phyloP scores from a whole-genome alignment of 305 asterid species.

The Fraxinus albicans region DNA sequence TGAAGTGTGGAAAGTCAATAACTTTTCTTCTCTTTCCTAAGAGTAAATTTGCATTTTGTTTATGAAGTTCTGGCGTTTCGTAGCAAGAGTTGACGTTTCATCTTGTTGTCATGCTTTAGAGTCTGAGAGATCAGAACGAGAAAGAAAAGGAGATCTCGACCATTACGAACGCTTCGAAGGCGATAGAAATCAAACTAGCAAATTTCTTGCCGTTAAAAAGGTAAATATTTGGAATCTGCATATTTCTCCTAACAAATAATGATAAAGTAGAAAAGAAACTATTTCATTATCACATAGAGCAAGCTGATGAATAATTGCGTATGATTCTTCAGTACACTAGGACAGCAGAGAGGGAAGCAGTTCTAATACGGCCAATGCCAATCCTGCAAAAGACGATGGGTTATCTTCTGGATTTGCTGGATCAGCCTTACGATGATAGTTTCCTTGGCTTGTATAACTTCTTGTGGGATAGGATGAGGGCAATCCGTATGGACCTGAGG shows the following conservation, averaged over 20 bases:
- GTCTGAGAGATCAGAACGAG: slow-evolving; percentile 93
- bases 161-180: slow-evolving; percentile 95
- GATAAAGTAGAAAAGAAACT: neutral
- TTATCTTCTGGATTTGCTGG: slow-evolving; percentile 81
- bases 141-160: slow-evolving; percentile 99
- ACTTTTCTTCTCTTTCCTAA: slow-evolving; percentile 8
- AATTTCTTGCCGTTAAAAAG: slow-evolving; percentile 88
- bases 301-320: slow-evolving; percentile 27
- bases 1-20: slow-evolving; percentile 13
- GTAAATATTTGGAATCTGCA: slow-evolving; percentile 33
- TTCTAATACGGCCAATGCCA: slow-evolving; percentile 91
- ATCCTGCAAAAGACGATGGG: slow-evolving; percentile 81
- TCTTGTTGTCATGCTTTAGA: slow-evolving; percentile 45
- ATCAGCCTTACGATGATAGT: slow-evolving; percentile 71
- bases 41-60: slow-evolving; percentile 13
- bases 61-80: neutral
- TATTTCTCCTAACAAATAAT: neutral
- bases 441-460: slow-evolving; percentile 93
- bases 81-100: slow-evolving; percentile 14
- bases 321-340: slow-evolving; percentile 78
- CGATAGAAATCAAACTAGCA: slow-evolving; percentile 78
- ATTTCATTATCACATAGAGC: slow-evolving; percentile 4
- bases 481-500: slow-evolving; percentile 98
- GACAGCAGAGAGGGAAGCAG: slow-evolving; percentile 98
- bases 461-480: slow-evolving; percentile 99